These are phyloP conservation scores for Nakaseomyces bracarensis DNA, from an alignment of 1,139 yeast species.

Conservation along the genomic window DNA sequence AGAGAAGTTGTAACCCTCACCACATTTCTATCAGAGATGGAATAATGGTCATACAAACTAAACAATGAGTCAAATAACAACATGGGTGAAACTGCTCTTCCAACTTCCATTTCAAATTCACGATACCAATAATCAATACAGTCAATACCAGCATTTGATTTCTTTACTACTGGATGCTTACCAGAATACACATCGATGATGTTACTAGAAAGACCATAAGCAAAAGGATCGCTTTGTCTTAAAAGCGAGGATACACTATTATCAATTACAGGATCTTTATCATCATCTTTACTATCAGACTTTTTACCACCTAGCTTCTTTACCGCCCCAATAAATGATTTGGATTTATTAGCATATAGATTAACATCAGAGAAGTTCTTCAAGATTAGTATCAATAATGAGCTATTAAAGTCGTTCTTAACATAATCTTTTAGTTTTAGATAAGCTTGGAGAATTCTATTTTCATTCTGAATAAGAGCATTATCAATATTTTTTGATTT, in stretches of 20 bases:
- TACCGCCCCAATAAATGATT: slow-evolving; percentile 20
- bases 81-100: slow-evolving; percentile 35
- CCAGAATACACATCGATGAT: slow-evolving; percentile 33
- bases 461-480: slow-evolving; percentile 35
- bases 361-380: slow-evolving; percentile 39
- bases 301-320: slow-evolving; percentile 15
- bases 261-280: slow-evolving; percentile 19
- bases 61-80: slow-evolving; percentile 35
- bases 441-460: slow-evolving; percentile 39
- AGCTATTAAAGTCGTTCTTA: slow-evolving; percentile 39
- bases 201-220: slow-evolving; percentile 41
- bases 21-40: slow-evolving; percentile 25
- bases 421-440: slow-evolving; percentile 37
- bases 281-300: slow-evolving; percentile 16
- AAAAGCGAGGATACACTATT: slow-evolving; percentile 20
- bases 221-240: slow-evolving; percentile 34
- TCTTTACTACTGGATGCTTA: slow-evolving; percentile 21
- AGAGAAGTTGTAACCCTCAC: slow-evolving; percentile 45
- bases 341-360: slow-evolving; percentile 21
- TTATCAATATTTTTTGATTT: slow-evolving; percentile 21
- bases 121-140: slow-evolving; percentile 34
- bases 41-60: slow-evolving; percentile 30
- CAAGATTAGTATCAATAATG: slow-evolving; percentile 39
- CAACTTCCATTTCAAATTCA: slow-evolving; percentile 30
- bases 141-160: slow-evolving; percentile 1